Conservation (phyloP, 352 stramenopile species). For the Phytophthora pini region DNA sequence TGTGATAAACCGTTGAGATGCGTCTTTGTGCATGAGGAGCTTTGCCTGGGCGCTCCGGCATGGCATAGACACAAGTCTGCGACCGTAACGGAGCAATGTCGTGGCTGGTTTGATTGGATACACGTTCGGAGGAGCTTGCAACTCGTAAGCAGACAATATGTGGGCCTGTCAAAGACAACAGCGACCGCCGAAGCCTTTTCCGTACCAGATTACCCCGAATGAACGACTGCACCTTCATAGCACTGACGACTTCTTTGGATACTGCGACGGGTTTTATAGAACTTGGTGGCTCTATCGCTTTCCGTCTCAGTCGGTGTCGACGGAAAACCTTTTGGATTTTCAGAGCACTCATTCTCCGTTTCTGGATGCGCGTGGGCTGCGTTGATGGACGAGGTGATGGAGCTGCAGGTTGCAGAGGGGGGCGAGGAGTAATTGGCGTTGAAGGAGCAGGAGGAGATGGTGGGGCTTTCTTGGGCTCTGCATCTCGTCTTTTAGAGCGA, state of each 20-base stretch:
- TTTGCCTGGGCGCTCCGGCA: constrained; percentile 32
- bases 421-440: not conserved
- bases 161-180: constrained; percentile 23
- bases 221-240: constrained; percentile 64
- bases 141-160: constrained; percentile 42
- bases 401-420: constrained; percentile 1
- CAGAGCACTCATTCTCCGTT: constrained; percentile 34
- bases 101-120: constrained; percentile 28
- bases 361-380: constrained; percentile 6
- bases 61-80: constrained; percentile 33
- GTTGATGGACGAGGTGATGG: not conserved
- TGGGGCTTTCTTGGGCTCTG: constrained; percentile 9
- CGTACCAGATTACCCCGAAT: constrained; percentile 46
- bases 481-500: constrained; percentile 12
- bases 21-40: constrained; percentile 12
- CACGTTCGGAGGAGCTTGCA: not conserved
- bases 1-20: not conserved
- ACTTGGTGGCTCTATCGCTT: constrained; percentile 2
- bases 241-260: constrained; percentile 37
- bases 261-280: constrained; percentile 15
- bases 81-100: constrained; percentile 14
- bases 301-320: constrained; percentile 35
- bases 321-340: constrained; percentile 54
- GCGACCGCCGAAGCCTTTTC: constrained; percentile 37
- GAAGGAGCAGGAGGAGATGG: constrained; percentile 2